phyloP scores from a whole-genome alignment of 1,139 yeast genomes.

The Pichiaceae sp. region DNA sequence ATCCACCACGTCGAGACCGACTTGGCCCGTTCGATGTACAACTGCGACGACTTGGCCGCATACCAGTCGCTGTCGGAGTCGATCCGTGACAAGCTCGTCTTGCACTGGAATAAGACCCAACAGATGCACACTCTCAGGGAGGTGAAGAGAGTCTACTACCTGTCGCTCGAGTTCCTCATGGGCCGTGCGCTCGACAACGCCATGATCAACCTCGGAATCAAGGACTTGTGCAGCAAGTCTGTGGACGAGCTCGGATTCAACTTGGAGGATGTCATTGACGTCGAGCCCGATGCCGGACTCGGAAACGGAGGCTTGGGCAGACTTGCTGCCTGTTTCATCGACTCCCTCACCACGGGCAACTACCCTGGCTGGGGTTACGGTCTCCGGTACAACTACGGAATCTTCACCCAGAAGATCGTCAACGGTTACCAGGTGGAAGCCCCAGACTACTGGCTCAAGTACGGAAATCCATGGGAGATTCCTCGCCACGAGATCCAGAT shows the following conservation, averaged over 20 bases:
- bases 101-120: slow-evolving; percentile 92
- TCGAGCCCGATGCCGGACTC: slow-evolving; percentile 90
- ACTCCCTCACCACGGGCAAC: slow-evolving; percentile 77
- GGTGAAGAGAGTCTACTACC: slow-evolving; percentile 80
- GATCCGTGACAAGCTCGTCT: slow-evolving; percentile 68
- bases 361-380: slow-evolving; percentile 98
- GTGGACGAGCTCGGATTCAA: slow-evolving; percentile 76
- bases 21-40: slow-evolving; percentile 81
- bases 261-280: slow-evolving; percentile 74
- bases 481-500: slow-evolving; percentile 80
- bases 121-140: slow-evolving; percentile 79
- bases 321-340: slow-evolving; percentile 90
- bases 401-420: slow-evolving; percentile 81
- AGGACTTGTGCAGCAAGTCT: slow-evolving; percentile 37
- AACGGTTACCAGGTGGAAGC: slow-evolving; percentile 92
- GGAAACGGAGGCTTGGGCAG: slow-evolving; percentile 97
- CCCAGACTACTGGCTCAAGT: slow-evolving; percentile 90
- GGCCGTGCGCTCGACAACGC: slow-evolving; percentile 96
- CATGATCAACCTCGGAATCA: slow-evolving; percentile 60
- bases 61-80: slow-evolving; percentile 82
- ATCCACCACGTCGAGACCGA: slow-evolving; percentile 85
- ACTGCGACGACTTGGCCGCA: slow-evolving; percentile 88
- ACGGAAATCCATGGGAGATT: slow-evolving; percentile 89
- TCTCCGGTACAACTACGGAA: slow-evolving; percentile 86
- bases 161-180: slow-evolving; percentile 86